Evolutionary conservation across 1,139 yeast genomes (phyloP), one percentile per base, ranked within the genome.

Genomic region (Wickerhamiella pararugosa): DNA sequence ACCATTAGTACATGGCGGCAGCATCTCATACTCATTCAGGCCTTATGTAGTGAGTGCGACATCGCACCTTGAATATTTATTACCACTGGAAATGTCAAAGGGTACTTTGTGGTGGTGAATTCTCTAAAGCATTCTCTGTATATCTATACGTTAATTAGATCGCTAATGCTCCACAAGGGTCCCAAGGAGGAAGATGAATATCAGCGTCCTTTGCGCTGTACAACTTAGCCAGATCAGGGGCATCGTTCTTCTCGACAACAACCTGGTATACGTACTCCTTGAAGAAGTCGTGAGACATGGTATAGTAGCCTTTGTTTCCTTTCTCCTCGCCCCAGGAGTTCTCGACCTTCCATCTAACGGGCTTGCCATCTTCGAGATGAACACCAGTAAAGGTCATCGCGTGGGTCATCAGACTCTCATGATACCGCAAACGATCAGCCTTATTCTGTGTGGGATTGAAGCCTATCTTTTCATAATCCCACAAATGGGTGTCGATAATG

Each of bases 121-220:
- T 4, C 4, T 41, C 11, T 32, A 10, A 9, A 34, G 9, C 21
- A 7, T 6, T 25, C 15, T 26, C 36, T 33, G 29, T 15, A 15
- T 15, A 15, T 15, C 21, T 15, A 15, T 15, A 15, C 21, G 21
- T 5, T 15, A 8, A 7, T 40, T 43, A 52, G 33, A 49, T 49
- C 29, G 93, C 94, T 47, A 82, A 66, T 2, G 92, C 79, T 41
- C 93, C 93, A 81, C 83, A 78, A 40, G 94, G 94, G 56, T 82
- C 94, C 69, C 80, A 81, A 45, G 75, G 76, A 37, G 92, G 92
- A 45, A 82, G 67, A 7, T 70, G 71, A 44, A 65, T 66, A 47
- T 73, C 78, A 32, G 71, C 67, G 25, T 26, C 26, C 50, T 71
- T 69, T 38, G 64, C 60, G 56, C 73, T 70, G 36, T 74, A 54